phyloP scores from a whole-genome alignment of 2,329 filamentous ascomycete species.

The Thielaviopsis musarum region DNA sequence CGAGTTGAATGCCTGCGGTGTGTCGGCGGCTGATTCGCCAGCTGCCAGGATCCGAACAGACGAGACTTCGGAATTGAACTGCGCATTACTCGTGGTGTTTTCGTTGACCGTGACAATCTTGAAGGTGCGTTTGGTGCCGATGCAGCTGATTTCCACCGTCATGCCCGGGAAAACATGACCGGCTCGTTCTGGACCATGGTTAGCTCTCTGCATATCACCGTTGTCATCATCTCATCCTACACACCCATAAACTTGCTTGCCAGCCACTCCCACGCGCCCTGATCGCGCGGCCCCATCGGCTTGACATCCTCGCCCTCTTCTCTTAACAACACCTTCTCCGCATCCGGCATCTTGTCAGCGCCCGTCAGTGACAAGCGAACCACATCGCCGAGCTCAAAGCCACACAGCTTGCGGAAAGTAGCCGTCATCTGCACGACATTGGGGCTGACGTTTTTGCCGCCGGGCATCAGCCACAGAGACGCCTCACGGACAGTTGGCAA shows the following conservation, averaged over 20 bases:
- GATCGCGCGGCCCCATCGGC: conserved; percentile 15
- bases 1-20: conserved; percentile 12
- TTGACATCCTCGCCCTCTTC: conserved; percentile 29
- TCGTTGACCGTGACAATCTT: conserved; percentile 7
- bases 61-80: conserved; percentile 24
- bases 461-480: conserved; percentile 32
- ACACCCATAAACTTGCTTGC: conserved; percentile 21
- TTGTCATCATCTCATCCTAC: conserved; percentile 8
- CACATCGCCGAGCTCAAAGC: conserved; percentile 54
- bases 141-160: conserved; percentile 40
- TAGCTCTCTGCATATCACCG: neutral
- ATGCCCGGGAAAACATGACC: conserved; percentile 56
- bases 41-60: conserved; percentile 23
- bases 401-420: conserved; percentile 53
- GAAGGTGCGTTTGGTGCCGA: conserved; percentile 20
- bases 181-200: conserved; percentile 30
- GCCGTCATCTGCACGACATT: conserved; percentile 58
- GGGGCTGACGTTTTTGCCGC: conserved; percentile 43
- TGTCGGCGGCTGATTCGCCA: conserved; percentile 14
- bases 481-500: conserved; percentile 24
- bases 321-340: conserved; percentile 40
- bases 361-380: conserved; percentile 41
- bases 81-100: conserved; percentile 11
- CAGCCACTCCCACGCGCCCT: conserved; percentile 22
- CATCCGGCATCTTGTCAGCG: conserved; percentile 29